Evolutionary conservation across 805 yeast species (phyloP).

Genomic region (Grigorovia jiainica): DNA sequence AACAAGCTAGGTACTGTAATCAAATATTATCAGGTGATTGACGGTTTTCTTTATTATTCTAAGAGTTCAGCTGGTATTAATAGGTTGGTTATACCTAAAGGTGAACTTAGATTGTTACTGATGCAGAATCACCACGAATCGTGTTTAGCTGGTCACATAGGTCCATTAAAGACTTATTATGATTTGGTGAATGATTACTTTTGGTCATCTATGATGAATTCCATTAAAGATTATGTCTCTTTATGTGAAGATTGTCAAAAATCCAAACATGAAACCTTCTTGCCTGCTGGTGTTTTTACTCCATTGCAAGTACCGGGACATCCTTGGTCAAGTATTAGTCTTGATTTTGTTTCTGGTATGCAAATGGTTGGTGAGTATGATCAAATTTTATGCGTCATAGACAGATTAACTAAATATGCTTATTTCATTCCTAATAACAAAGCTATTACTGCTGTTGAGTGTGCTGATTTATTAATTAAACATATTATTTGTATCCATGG

Average conservation of each 20-base stretch:
- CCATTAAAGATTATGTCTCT: background rate
- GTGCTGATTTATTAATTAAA: slow-evolving; percentile 1
- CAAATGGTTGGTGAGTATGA: background rate
- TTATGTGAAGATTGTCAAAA: background rate
- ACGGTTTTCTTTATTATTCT: background rate
- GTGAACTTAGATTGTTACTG: background rate
- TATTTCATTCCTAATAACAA: background rate
- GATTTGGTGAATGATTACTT: background rate
- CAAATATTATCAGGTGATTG: background rate
- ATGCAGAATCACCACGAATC: slow-evolving; percentile 1
- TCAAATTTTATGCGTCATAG: background rate
- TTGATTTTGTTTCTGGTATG: slow-evolving; percentile 1
- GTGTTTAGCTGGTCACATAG: slow-evolving; percentile 1
- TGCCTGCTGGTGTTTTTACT: background rate
- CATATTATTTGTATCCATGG: background rate
- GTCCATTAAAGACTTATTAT: slow-evolving; percentile 1
- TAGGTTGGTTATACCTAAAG: background rate
- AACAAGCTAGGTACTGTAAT: too few relatives aligned
- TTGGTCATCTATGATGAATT: slow-evolving; percentile 1
- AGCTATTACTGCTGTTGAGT: background rate
- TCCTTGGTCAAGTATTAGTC: slow-evolving; percentile 2
- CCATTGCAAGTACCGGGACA: background rate
- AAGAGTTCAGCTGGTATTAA: background rate
- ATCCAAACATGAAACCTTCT: background rate
- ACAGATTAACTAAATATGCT: background rate